Conservation (phyloP, 2,329 filamentous ascomycete species). For the Phaeosphaeriaceae sp. region DNA sequence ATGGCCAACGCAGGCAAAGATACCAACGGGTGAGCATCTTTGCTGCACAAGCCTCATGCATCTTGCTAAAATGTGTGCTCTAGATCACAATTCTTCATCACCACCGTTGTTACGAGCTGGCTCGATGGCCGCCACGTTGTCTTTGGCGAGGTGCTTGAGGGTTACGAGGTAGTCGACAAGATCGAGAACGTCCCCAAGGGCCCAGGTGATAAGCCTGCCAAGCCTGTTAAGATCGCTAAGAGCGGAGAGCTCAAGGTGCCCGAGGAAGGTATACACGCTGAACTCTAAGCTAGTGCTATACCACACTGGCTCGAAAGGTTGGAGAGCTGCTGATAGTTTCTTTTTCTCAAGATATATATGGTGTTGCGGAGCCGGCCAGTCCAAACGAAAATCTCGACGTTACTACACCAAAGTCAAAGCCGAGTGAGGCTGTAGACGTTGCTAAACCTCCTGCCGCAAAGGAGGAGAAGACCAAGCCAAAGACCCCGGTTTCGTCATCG, state of each 20-base stretch:
- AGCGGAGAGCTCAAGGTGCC: constrained; percentile 84
- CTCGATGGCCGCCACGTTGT: constrained; percentile 85
- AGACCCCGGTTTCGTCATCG: constrained; percentile 23
- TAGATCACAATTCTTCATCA: constrained; percentile 94
- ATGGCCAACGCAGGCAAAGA: constrained; percentile 77
- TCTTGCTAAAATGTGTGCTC: neutral
- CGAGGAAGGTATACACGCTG: constrained; percentile 90
- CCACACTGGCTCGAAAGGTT: constrained; percentile 33
- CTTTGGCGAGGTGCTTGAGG: constrained; percentile 87
- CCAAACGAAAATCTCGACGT: constrained; percentile 53
- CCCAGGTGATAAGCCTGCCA: constrained; percentile 70
- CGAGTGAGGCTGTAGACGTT: constrained; percentile 30
- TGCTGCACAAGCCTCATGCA: too few relatives aligned
- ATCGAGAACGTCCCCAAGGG: constrained; percentile 75
- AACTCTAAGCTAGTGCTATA: constrained; percentile 68
- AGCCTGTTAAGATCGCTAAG: constrained; percentile 78
- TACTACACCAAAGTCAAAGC: constrained; percentile 28
- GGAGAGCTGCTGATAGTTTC: constrained; percentile 52
- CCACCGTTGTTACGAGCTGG: constrained; percentile 80
- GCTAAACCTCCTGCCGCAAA: constrained; percentile 33
- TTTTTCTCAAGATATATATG: constrained; percentile 53
- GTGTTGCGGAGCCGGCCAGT: constrained; percentile 49
- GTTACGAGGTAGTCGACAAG: constrained; percentile 79
- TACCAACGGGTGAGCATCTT: constrained; percentile 54
- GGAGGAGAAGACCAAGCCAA: constrained; percentile 23